These are phyloP conservation scores for Boletus fagicola DNA, from an alignment of 768 basidiomycete genomes.

Conservation along the genomic window DNA sequence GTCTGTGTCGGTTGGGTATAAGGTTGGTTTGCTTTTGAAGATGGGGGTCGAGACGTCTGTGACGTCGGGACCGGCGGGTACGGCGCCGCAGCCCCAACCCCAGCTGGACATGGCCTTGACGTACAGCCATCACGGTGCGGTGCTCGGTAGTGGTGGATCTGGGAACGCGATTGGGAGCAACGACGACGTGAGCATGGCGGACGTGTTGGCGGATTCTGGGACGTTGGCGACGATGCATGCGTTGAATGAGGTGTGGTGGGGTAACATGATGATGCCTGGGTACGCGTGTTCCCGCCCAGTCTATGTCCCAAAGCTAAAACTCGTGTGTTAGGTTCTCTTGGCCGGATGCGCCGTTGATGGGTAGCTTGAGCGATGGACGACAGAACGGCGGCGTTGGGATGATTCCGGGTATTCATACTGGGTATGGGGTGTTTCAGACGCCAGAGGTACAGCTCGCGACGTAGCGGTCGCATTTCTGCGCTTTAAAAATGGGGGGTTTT, in stretches of 20 bases:
- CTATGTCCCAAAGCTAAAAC: neutral
- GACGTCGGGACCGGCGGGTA: too few species aligned
- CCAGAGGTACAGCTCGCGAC: constrained; percentile 28
- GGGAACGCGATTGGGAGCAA: neutral
- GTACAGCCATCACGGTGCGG: constrained; percentile 23
- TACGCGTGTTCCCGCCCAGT: neutral
- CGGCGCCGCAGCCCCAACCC: constrained; percentile 14
- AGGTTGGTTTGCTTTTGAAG: too few species aligned
- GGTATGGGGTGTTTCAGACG: constrained; percentile 19
- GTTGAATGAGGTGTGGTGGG: constrained; percentile 72
- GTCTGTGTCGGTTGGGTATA: too few species aligned
- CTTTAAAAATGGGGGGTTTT: too few species aligned
- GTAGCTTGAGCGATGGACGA: constrained; percentile 19
- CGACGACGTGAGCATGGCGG: constrained; percentile 28
- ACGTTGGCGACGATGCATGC: constrained; percentile 72
- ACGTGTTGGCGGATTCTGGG: constrained; percentile 42
- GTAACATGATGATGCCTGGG: constrained; percentile 87
- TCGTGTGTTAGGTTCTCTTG: constrained; percentile 30
- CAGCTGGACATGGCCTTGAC: constrained; percentile 40
- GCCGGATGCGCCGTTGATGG: constrained; percentile 30
- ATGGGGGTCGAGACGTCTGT: neutral
- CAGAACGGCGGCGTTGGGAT: constrained; percentile 4
- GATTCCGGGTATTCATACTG: constrained; percentile 19
- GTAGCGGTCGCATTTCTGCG: neutral
- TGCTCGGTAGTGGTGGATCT: neutral